Percentiles rank a stretch among this genome's conserved stretches.
Evolutionary conservation across 345 rosid genomes (phyloP).

Genomic region (Citrus hindsii): DNA sequence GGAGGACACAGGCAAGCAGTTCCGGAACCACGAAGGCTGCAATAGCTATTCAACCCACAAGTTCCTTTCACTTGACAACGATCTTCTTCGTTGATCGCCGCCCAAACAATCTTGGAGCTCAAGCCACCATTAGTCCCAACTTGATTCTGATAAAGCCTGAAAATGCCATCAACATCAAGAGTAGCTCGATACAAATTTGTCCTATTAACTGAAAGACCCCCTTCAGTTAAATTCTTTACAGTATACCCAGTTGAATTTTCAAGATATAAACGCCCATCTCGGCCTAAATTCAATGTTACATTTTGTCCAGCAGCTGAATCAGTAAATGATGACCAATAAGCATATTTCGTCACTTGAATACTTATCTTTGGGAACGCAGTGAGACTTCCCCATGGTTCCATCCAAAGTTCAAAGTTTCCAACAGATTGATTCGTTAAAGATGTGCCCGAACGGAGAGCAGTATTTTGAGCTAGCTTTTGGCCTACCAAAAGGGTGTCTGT

Average conservation of each 20-base stretch:
- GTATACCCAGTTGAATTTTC: neutral
- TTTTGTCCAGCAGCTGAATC: neutral
- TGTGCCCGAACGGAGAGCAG: neutral
- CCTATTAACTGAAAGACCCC: no score
- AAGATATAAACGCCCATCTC: constrained; percentile 16
- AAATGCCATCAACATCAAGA: no score
- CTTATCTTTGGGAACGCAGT: neutral
- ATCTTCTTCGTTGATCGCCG: fast-evolving
- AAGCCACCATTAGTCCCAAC: no score
- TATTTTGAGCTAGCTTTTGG: neutral
- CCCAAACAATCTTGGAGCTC: no score
- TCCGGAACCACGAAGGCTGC: neutral
- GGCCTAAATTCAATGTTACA: neutral
- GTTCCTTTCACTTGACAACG: no score
- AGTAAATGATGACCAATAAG: neutral
- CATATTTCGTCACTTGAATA: neutral
- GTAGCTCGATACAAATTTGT: no score
- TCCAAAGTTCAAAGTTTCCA: neutral
- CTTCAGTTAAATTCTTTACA: no score
- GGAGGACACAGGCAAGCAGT: neutral
- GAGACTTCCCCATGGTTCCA: no score
- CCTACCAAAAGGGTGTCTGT: neutral
- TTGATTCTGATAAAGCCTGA: no score
- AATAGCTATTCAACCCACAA: neutral
- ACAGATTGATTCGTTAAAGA: neutral